Base-by-base conservation (phyloP, 192 early-diverging fungal genomes). In the Helicostylum pulchrum region DNA sequence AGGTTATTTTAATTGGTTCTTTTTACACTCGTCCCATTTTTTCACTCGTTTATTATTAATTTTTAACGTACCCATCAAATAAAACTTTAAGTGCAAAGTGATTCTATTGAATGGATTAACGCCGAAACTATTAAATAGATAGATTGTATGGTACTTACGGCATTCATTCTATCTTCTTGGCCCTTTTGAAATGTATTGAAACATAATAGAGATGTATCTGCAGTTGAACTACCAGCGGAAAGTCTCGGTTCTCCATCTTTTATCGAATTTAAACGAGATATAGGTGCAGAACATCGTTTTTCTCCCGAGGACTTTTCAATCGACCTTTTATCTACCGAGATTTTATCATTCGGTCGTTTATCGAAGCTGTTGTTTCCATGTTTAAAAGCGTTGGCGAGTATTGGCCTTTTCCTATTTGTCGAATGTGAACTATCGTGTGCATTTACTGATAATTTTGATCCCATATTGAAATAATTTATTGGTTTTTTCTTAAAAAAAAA, bases 151-250 rank as follows among this genome's bases (percentile, higher is more conserved):
- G 0, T 19, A 58, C 56, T 36, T 58, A 58, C 56, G 17, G 56
- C 32, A 23, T 58, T 58, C 56, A 58, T 58, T 58, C 56, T 44
- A 43, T 58, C 56, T 10, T 58, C 17, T 58, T 58, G 31, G 11
- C 56, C 56, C 21, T 58, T 58, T 44, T 58, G 56, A 5, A 15
- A 36, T 9, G 34, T 58, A 19, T 20, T 20, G 10, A 58, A 58
- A 19, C 56, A 58, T 44, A 58, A 12, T 11, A 43, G 19, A 48
- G 2, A 7, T 19, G 17, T 9, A 2, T 58, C 39, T 42, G 30
- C 14, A 36, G 26, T 26, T 26, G 31, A 17, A 8, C 53, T 55
- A 55, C 15, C 53, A 32, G 53, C 30, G 15, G 53, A 55, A 19
- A 31, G 17, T 17, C 53, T 26, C 30, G 53, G 31, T 55, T 55